Evolutionary conservation across 345 rosid species (phyloP), one percentile per base, ranked within the genome.

Genomic region (Camelina hispida): DNA sequence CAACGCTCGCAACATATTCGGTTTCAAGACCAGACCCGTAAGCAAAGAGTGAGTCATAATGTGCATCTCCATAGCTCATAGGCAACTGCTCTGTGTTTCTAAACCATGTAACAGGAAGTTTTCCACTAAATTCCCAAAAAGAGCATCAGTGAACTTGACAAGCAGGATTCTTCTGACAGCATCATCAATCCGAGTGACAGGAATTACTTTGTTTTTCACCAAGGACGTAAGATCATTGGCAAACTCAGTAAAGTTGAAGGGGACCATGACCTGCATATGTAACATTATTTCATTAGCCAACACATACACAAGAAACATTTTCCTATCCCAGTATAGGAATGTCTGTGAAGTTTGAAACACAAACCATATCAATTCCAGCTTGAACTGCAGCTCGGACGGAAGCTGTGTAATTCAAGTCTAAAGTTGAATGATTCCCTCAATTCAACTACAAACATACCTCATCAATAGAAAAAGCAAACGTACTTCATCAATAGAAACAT

Each of bases 341-440:
- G 74, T 40, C 56, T 42, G 43, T 62, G 6, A 71, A 58, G 64
- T 69, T 62, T 56, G 61, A 43, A 22, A 76, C 82, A 77, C 58
- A 46, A 44, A 87, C 99, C 97, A 94, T 90, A 79, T 95, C 99
- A 51, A 95, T 88, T 54, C 99, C 99, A 76, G 98, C 98, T 66
- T 75, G 78, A 78, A 94, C 84, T 8, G 90, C 89, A 43, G 84
- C 88, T 80, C 69, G 84, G 69, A 94, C 86, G 17, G 97, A 94
- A 75, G 83, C 90, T 23, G 97, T 82, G 77, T 87, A 94, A n/a
- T n/a, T n/a, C n/a, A n/a, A n/a, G n/a, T n/a, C n/a, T n/a, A n/a
- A n/a, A n/a, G n/a, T n/a, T n/a, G n/a, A n/a, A n/a, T n/a, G n/a
- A n/a, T n/a, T n/a, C n/a, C n/a, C n/a, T n/a, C n/a, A n/a, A n/a